Conservation (phyloP, 2,329 filamentous ascomycete species). For the Sordariomycetes sp. region DNA sequence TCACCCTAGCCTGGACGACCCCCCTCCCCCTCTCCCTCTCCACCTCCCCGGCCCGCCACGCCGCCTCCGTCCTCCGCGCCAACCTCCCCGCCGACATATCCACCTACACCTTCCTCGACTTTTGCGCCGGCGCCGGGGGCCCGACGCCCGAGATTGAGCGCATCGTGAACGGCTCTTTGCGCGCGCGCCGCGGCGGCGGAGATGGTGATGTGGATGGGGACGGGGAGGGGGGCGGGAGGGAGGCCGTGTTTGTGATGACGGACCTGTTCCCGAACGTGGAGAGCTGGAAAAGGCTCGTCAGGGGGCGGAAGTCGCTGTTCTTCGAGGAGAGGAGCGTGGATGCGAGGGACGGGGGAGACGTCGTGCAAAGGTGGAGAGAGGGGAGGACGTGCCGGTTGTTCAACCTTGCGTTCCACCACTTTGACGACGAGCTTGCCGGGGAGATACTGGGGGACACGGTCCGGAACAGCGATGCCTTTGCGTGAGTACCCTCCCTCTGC, state of each 20-base stretch:
- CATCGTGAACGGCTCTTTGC: slow-evolving; percentile 31
- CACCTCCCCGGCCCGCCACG: slow-evolving; percentile 43
- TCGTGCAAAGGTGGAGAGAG: slow-evolving; percentile 20
- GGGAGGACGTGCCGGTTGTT: slow-evolving; percentile 54
- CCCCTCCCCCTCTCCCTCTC: slow-evolving; percentile 39
- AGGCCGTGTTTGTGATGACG: slow-evolving; percentile 42
- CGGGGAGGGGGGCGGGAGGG: slow-evolving; percentile 12
- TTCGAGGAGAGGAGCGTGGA: slow-evolving; percentile 51
- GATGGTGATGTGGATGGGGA: neutral
- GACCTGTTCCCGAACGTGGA: slow-evolving; percentile 51
- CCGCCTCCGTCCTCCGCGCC: slow-evolving; percentile 39
- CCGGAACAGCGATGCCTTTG: slow-evolving; percentile 52
- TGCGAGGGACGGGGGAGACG: slow-evolving; percentile 40
- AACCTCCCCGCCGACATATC: slow-evolving; percentile 30
- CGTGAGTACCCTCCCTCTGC: slow-evolving; percentile 11
- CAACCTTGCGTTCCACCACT: slow-evolving; percentile 67
- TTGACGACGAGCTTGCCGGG: slow-evolving; percentile 47
- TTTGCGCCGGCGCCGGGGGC: slow-evolving; percentile 63
- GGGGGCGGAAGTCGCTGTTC: slow-evolving; percentile 37
- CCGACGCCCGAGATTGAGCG: slow-evolving; percentile 53
- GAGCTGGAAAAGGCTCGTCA: slow-evolving; percentile 41
- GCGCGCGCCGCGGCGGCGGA: neutral
- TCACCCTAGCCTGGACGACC: slow-evolving; percentile 50
- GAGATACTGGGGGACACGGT: slow-evolving; percentile 52
- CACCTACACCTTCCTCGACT: slow-evolving; percentile 56